A percentile compares a stretch with the other conserved stretches of the same genome.
Evolutionary conservation across 371 early-diverging fungal species (phyloP).

Genomic region (Mortierella sp.): DNA sequence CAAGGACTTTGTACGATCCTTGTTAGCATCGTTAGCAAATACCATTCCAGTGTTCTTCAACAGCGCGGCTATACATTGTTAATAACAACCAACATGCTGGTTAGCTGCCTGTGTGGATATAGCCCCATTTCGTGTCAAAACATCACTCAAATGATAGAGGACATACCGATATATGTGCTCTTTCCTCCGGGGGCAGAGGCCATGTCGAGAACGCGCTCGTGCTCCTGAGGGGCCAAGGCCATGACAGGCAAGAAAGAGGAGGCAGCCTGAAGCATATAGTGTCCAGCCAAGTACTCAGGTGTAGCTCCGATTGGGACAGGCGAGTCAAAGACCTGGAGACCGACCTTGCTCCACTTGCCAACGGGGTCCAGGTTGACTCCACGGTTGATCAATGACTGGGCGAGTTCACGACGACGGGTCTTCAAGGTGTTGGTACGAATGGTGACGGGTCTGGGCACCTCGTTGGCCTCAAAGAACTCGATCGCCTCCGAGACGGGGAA

Average conservation of each 20-base stretch:
- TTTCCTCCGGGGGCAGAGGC: conserved; percentile 99
- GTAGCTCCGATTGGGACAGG: conserved; percentile 97
- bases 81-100: not conserved
- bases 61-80: conserved; percentile 76
- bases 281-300: conserved; percentile 99
- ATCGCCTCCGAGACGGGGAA: conserved; percentile 93
- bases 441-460: conserved; percentile 97
- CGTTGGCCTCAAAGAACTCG: conserved; percentile 99
- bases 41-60: conserved; percentile 99
- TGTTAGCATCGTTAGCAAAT: conserved; percentile 98
- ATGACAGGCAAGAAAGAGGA: conserved; percentile 99
- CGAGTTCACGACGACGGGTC: conserved; percentile 95
- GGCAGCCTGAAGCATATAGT: conserved; percentile 99
- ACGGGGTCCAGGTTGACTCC: conserved; percentile 99
- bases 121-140: not conserved
- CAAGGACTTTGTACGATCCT: conserved; percentile 93
- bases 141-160: not conserved
- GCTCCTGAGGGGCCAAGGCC: conserved; percentile 94
- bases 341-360: conserved; percentile 95
- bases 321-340: conserved; percentile 92
- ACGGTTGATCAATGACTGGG: conserved; percentile 94
- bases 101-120: conserved; percentile 1
- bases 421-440: conserved; percentile 98
- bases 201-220: conserved; percentile 98
- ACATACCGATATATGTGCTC: conserved; percentile 86